Base-by-base conservation (phyloP, 2,329 filamentous ascomycete genomes). In the Fusarium caatingaense region DNA sequence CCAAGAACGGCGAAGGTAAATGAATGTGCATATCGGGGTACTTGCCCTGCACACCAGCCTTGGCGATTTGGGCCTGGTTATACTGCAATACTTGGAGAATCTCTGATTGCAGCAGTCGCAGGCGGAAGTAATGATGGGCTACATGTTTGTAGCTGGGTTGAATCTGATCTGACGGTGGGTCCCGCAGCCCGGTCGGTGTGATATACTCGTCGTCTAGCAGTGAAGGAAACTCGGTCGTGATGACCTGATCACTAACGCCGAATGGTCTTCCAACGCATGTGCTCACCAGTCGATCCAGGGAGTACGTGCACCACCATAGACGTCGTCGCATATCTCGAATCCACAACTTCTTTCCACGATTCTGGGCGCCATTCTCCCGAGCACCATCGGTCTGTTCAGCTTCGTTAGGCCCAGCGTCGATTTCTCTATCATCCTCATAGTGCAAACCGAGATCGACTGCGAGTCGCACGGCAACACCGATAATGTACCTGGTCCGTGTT, bases 301-400 rank as follows among this genome's bases (percentile, higher is more conserved):
- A 95, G 80, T 98, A 98, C 3, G 94, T 94, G 81, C 94, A 97
- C 95, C 96, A 98, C 94, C 94, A 98, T 16, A 98, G 84, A 32
- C 95, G 88, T 60, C 95, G 87, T 54, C 94, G 89, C 68, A 97
- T 86, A 78, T 98, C 96, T 56, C 95, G 89, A 41, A 93, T 86
- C 87, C 93, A 98, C 79, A 97, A 89, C 60, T 93, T 87, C 50
- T 92, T 87, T 84, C 79, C 91, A 80, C 83, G 92, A 85, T 79
- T 85, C 75, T 81, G 79, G 66, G 74, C 80, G 69, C 74, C 79
- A 72, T 76, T 73, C 40, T 77, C 75, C n/a, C 69, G 67, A 74
- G 80, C 48, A 72, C 68, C 77, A n/a, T 77, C 78, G 7, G 76
- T 71, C 51, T 82, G 81, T 11, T 83, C 72, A 76, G 18, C 77